Conservation (phyloP, 306 rosid genomes). For the Medicago arabica region DNA sequence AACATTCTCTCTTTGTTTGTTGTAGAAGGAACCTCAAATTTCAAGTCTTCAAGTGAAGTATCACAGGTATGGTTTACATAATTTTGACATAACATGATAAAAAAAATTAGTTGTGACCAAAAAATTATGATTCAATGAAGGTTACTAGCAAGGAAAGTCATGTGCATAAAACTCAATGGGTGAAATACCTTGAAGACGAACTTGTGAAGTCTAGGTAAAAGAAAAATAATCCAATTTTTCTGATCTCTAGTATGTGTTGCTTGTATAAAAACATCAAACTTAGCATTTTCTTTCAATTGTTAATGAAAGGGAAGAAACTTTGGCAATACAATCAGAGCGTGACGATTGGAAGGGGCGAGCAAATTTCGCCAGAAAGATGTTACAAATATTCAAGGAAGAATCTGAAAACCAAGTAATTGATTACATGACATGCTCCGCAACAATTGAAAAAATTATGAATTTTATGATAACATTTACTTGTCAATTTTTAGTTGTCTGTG, state of each 20-base stretch:
- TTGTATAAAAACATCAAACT: background rate
- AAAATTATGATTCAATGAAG: conserved; percentile 32
- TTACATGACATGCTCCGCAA: background rate
- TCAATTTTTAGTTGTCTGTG: conserved; percentile 26
- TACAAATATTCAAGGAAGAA: conserved; percentile 35
- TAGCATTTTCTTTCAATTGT: background rate
- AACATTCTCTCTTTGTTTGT: conserved; percentile 1
- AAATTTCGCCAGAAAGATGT: conserved; percentile 29
- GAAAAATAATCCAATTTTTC: background rate
- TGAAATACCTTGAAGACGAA: conserved; percentile 37
- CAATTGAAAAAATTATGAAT: background rate
- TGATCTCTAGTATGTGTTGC: background rate
- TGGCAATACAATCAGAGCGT: conserved; percentile 29
- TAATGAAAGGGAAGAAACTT: conserved; percentile 42
- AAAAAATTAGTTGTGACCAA: conserved; percentile 23
- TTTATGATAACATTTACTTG: conserved; percentile 10
- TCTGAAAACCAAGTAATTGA: conserved; percentile 41
- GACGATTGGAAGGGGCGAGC: conserved; percentile 39
- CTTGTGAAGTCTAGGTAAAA: conserved; percentile 41
- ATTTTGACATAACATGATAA: conserved; percentile 7
- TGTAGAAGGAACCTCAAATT: conserved; percentile 36
- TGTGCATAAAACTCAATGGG: conserved; percentile 5
- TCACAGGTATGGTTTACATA: conserved; percentile 40
- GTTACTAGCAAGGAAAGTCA: conserved; percentile 8
- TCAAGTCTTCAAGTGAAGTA: conserved; percentile 7